phyloP scores from a whole-genome alignment of 2,329 filamentous ascomycete genomes.

The Aspergillus carbonarius region DNA sequence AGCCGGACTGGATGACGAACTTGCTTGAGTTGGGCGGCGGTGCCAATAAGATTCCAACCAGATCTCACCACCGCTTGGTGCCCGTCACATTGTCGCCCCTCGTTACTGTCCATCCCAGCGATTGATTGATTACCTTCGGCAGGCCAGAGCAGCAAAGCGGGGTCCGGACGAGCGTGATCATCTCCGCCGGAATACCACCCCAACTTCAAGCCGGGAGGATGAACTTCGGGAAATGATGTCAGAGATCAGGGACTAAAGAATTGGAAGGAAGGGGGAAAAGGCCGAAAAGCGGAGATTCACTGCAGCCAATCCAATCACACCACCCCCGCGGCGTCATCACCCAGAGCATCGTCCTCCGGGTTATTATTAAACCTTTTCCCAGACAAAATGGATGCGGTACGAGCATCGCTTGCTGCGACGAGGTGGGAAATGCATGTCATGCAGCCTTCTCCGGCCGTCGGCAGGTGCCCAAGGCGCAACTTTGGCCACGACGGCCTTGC shows the following conservation, averaged over 20 bases:
- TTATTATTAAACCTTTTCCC: slow-evolving; percentile 7
- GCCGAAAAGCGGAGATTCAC: slow-evolving; percentile 8
- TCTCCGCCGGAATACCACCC: not conserved
- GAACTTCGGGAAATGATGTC: slow-evolving; percentile 15
- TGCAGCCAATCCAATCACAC: slow-evolving; percentile 10
- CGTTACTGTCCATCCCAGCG: not conserved
- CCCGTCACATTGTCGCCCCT: not conserved
- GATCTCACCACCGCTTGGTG: not conserved
- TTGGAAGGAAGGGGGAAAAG: slow-evolving; percentile 7
- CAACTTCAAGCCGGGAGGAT: not conserved
- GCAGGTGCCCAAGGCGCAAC: slow-evolving; percentile 9
- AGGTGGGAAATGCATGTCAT: slow-evolving; percentile 18
- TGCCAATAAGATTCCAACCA: not conserved
- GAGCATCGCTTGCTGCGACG: not conserved
- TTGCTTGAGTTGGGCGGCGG: not conserved
- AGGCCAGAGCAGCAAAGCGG: not conserved
- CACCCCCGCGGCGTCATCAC: slow-evolving; percentile 2
- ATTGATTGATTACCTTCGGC: not conserved
- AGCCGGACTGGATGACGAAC: not conserved
- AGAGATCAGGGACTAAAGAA: slow-evolving; percentile 11
- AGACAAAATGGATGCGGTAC: not conserved
- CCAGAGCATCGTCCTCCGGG: slow-evolving; percentile 1
- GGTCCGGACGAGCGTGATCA: not conserved
- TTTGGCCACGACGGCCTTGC: slow-evolving; percentile 1
- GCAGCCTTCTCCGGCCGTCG: slow-evolving; percentile 9